Conservation (phyloP, 768 basidiomycete species). For the Dioszegia hungarica region DNA sequence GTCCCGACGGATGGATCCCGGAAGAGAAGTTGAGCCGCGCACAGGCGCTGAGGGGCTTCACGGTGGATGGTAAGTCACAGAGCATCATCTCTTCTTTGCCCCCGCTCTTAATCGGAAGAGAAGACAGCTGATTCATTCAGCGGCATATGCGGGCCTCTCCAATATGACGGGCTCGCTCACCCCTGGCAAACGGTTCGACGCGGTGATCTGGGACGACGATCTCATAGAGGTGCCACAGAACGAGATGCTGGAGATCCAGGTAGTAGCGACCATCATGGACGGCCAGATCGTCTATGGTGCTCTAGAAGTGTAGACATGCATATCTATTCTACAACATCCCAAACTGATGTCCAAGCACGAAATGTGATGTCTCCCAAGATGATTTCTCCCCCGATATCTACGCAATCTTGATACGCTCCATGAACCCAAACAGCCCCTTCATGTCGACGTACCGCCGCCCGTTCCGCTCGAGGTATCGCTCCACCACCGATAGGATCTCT, state of each 20-base stretch:
- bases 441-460: conserved; percentile 88
- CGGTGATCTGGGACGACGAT: conserved; percentile 73
- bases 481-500: conserved; percentile 58
- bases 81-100: too few relatives aligned
- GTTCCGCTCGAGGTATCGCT: conserved; percentile 78
- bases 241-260: conserved; percentile 65
- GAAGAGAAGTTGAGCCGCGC: conserved; percentile 68
- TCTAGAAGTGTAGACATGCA: conserved; percentile 9
- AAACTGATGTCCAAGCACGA: background rate
- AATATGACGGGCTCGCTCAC: conserved; percentile 65
- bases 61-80: conserved; percentile 59
- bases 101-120: background rate
- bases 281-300: conserved; percentile 64
- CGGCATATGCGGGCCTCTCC: conserved; percentile 79
- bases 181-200: conserved; percentile 79
- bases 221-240: conserved; percentile 60
- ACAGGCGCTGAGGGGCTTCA: conserved; percentile 78
- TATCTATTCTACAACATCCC: background rate
- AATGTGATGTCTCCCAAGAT: too few relatives aligned
- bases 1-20: conserved; percentile 69
- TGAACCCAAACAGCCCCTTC: conserved; percentile 70
- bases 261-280: conserved; percentile 69
- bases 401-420: conserved; percentile 51
- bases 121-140: conserved; percentile 31
- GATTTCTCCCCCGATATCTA: background rate